Evolutionary conservation across 345 rosid species (phyloP), one percentile per base, ranked within the genome.

Genomic region (Ceriops decandra): DNA sequence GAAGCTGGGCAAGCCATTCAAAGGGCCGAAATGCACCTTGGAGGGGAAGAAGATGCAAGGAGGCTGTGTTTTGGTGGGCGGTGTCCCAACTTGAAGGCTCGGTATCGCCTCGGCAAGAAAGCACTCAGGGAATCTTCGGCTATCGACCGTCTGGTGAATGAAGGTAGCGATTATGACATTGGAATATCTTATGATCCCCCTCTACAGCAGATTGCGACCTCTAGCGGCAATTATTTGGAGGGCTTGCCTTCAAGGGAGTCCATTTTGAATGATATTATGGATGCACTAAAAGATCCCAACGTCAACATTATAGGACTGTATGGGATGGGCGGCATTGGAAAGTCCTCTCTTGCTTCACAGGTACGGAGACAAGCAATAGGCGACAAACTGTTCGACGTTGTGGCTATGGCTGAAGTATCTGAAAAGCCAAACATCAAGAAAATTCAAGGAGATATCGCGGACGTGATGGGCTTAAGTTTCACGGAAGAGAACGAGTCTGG

Each of bases 391-490:
- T 57, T 47, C 28, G 46, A 72, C 20, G 36, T 6, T 67, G 65
- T 76, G 17, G 71, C 61, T 2, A 5, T 26, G 16, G 67, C 19
- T 1, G 7, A 2, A 4, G 66, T 79, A 6, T 38, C 74, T 8
- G 46, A 16, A 5, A 27, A 15, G 0, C 52, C 60, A 6, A 28
- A 76, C 7, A 1, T 74, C 2, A 36, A 8, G 2, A 56, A 20
- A 8, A 76, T 79, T 68, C 82, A 71, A 36, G 68, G n/a, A 2
- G 21, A 52, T 2, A 73, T 79, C 9, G 82, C 63, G 1, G 65
- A 62, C 0, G 6, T 7, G 60, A 17, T 82, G 11, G 68, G 54
- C 0, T 5, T 38, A 4, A 19, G 6, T 5, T 51, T 51, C 9
- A 22, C n/a, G 1, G 57, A 20, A 10, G 20, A 28, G 21, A 16